phyloP scores from a whole-genome alignment of 306 rosid species.

The Boehmeria nivea region DNA sequence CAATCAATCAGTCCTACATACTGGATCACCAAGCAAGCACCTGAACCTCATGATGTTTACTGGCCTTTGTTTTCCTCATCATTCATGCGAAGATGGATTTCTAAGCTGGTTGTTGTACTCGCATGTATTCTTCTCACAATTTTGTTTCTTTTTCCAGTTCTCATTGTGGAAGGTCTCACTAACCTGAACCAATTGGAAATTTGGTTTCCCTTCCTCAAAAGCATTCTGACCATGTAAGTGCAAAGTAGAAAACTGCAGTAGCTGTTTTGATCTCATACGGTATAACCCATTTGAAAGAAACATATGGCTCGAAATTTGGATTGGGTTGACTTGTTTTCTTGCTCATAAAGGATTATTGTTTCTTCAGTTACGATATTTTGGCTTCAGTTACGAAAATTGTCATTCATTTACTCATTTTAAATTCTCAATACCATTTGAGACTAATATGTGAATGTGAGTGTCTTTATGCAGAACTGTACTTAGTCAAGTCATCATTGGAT shows the following conservation, averaged over 20 bases:
- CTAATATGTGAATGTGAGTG: slow-evolving; percentile 25
- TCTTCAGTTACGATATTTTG: no score
- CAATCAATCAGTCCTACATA: slow-evolving; percentile 76
- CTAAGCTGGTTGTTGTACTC: slow-evolving; percentile 63
- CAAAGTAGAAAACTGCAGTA: slow-evolving; percentile 7
- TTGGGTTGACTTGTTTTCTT: no score
- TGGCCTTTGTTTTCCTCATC: slow-evolving; percentile 95
- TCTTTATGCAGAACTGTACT: slow-evolving; percentile 56
- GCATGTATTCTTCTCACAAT: slow-evolving; percentile 51
- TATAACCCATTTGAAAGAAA: no score
- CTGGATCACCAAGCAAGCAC: slow-evolving; percentile 85
- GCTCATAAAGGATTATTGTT: no score
- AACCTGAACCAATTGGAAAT: slow-evolving; percentile 70
- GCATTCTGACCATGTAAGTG: slow-evolving; percentile 76
- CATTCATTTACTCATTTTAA: no score
- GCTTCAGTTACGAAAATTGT: no score
- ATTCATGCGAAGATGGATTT: slow-evolving; percentile 80
- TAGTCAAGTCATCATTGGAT: slow-evolving; percentile 80
- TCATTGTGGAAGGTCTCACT: slow-evolving; percentile 70
- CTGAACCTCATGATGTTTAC: slow-evolving; percentile 82
- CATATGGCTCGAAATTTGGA: no score
- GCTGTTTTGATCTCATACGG: background rate
- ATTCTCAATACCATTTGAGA: slow-evolving; percentile 14
- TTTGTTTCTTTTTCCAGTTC: slow-evolving; percentile 75
- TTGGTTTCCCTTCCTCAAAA: slow-evolving; percentile 78